phyloP scores from a whole-genome alignment of 352 stramenopile species.

The Phytopythium kandeliae region DNA sequence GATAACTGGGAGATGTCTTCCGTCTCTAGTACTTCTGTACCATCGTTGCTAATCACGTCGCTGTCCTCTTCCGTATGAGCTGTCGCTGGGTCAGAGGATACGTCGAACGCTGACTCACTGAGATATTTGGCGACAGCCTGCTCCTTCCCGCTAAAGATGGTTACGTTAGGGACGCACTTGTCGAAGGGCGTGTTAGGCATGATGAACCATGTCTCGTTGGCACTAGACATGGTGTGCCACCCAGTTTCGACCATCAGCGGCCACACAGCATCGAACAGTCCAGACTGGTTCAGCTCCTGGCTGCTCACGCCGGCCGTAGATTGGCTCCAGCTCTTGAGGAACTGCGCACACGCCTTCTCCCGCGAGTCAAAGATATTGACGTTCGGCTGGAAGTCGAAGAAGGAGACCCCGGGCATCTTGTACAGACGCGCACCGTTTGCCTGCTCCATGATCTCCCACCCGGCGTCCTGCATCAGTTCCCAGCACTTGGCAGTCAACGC shows the following conservation, averaged over 20 bases:
- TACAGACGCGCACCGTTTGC: conserved; percentile 47
- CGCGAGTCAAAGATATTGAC: conserved; percentile 78
- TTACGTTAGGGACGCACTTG: conserved; percentile 66
- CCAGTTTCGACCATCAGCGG: conserved; percentile 37
- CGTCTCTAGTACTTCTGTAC: conserved; percentile 7
- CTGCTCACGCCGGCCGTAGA: conserved; percentile 5
- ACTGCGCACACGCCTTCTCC: conserved; percentile 46
- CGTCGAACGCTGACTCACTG: conserved; percentile 19
- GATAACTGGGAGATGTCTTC: conserved; percentile 5
- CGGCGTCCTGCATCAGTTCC: conserved; percentile 45
- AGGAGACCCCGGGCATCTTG: conserved; percentile 59
- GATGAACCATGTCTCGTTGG: conserved; percentile 52
- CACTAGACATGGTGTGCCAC: conserved; percentile 50
- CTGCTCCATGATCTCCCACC: conserved; percentile 61
- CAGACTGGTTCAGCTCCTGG: conserved; percentile 14
- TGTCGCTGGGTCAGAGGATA: background rate
- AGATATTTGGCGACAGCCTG: conserved; percentile 59
- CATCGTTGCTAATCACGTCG: conserved; percentile 6
- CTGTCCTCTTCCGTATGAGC: conserved; percentile 1
- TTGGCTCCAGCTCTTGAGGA: conserved; percentile 36
- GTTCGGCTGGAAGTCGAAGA: conserved; percentile 66
- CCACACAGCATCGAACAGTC: conserved; percentile 55
- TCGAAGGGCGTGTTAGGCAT: conserved; percentile 62
- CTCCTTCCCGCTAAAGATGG: conserved; percentile 64
- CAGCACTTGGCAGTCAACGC: conserved; percentile 38